Evolutionary conservation across 23 red algal genomes (phyloP).

Genomic region (Gracilariopsis chorda): DNA sequence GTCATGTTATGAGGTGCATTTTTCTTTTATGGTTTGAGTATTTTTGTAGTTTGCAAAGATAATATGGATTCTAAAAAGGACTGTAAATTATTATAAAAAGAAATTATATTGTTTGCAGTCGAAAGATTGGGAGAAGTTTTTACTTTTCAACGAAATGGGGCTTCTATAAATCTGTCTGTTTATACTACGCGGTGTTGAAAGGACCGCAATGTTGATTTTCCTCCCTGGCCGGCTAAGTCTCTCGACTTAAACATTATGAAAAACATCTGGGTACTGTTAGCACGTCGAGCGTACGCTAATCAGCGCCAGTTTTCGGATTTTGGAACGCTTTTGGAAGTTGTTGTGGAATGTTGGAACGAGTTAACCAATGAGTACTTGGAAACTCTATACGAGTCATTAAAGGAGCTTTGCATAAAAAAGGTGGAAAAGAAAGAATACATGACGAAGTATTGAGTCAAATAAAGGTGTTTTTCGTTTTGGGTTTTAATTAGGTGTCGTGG

Average conservation of each 20-base stretch:
- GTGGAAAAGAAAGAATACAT: too few relatives aligned
- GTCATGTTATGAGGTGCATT: neutral
- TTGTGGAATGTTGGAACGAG: neutral
- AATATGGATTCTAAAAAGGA: neutral
- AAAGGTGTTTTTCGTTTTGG: too few relatives aligned
- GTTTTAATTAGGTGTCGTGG: too few relatives aligned
- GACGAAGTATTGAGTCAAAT: too few relatives aligned
- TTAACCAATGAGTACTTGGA: too few relatives aligned
- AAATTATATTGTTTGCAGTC: neutral
- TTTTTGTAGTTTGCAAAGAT: neutral
- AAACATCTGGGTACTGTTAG: neutral
- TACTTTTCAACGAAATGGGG: conserved; percentile 3
- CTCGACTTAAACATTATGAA: neutral
- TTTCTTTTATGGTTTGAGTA: neutral
- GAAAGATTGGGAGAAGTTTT: too few relatives aligned
- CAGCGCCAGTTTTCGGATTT: neutral
- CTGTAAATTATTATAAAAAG: neutral
- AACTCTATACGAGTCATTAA: too few relatives aligned
- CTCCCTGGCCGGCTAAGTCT: neutral
- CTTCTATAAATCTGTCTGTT: neutral
- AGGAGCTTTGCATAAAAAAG: too few relatives aligned
- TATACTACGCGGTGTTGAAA: neutral
- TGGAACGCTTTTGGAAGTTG: neutral
- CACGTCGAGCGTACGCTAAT: neutral
- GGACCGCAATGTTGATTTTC: neutral